Conservation (phyloP, 495 filamentous ascomycete genomes). For the Chaetomium tenue region DNA sequence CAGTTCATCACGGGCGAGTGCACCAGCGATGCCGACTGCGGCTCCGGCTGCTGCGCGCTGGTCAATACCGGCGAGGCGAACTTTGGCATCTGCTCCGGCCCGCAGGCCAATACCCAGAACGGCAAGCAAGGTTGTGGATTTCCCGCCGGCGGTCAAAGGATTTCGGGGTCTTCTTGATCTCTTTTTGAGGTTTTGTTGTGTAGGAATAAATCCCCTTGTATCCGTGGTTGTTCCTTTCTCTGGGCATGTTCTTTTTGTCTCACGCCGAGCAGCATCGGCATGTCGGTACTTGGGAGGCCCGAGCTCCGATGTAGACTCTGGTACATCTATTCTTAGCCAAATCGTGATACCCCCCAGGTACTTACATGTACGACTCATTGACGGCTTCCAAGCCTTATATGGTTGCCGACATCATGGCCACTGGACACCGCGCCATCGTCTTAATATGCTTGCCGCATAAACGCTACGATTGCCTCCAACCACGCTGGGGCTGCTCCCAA, state of each 20-base stretch:
- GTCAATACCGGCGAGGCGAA: conserved; percentile 29
- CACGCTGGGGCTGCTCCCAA: too few relatives aligned
- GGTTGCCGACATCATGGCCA: too few relatives aligned
- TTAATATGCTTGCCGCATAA: too few relatives aligned
- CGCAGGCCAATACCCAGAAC: conserved; percentile 40
- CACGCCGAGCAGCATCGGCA: too few relatives aligned
- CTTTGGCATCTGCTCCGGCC: conserved; percentile 43
- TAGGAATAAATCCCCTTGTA: not conserved
- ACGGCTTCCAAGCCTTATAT: too few relatives aligned
- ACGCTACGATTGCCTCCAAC: too few relatives aligned
- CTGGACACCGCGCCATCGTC: too few relatives aligned
- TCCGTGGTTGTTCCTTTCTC: not conserved
- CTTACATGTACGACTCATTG: too few relatives aligned
- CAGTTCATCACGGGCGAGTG: conserved; percentile 36
- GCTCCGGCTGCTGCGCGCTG: conserved; percentile 29
- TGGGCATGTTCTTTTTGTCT: too few relatives aligned
- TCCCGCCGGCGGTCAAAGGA: conserved; percentile 22
- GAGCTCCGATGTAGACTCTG: not conserved
- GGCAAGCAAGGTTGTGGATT: conserved; percentile 53
- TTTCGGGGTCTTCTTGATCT: not conserved
- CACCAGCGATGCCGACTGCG: conserved; percentile 32
- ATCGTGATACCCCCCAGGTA: too few relatives aligned
- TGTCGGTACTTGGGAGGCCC: too few relatives aligned
- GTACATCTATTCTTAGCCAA: too few relatives aligned
- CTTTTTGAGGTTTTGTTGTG: not conserved